Percentiles rank a stretch among this genome's conserved stretches.
phyloP scores from a whole-genome alignment of 2,329 filamentous ascomycete genomes.

The Alternaria sp. region DNA sequence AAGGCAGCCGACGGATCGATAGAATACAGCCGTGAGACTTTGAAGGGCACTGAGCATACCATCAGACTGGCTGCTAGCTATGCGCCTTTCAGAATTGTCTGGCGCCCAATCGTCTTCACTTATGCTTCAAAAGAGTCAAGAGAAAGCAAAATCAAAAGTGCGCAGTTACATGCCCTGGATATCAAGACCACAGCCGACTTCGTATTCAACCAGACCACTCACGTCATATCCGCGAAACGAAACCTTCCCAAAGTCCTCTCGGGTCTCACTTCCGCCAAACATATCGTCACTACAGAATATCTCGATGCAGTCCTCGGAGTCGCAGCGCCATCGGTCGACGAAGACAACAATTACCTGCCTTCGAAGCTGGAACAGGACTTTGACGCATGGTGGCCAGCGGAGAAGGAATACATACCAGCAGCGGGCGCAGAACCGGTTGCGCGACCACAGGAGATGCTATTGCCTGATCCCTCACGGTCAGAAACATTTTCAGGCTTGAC shows the following conservation, averaged over 20 bases:
- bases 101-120: conserved; percentile 82
- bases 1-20: conserved; percentile 53
- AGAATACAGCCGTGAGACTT: conserved; percentile 33
- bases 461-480: conserved; percentile 70
- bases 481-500: conserved; percentile 87
- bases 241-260: conserved; percentile 90
- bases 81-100: conserved; percentile 73
- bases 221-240: conserved; percentile 87
- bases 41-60: conserved; percentile 60
- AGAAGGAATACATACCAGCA: conserved; percentile 75
- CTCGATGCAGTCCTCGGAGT: conserved; percentile 75
- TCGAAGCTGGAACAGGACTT: conserved; percentile 81
- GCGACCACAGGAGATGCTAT: conserved; percentile 73
- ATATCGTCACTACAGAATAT: conserved; percentile 78
- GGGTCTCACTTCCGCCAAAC: conserved; percentile 81
- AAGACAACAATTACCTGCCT: conserved; percentile 59
- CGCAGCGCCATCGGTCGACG: conserved; percentile 54
- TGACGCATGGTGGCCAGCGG: conserved; percentile 78
- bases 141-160: conserved; percentile 60
- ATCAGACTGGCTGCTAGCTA: conserved; percentile 78
- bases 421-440: conserved; percentile 78
- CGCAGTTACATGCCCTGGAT: conserved; percentile 81
- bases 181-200: conserved; percentile 85
- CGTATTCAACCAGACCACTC: conserved; percentile 75
- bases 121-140: conserved; percentile 77